Base-by-base conservation (phyloP, 2,329 filamentous ascomycete species). In the Samsoniella hepiali region DNA sequence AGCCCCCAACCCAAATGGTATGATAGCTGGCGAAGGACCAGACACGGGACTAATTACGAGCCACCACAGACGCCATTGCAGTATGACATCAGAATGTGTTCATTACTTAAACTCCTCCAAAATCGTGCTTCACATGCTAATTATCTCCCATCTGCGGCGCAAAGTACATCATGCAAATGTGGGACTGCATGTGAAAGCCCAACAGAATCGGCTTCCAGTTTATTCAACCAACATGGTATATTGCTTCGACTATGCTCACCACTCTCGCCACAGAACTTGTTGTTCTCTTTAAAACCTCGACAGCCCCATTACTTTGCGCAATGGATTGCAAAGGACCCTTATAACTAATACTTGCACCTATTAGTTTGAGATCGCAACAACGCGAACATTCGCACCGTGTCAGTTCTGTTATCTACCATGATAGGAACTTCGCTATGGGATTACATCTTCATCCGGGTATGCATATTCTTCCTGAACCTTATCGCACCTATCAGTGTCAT, bases 401-500 rank as follows among this genome's bases (percentile, higher is more conserved):
- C 31, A 51, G 11, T 32, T 13, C 36, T 38, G 32, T 42, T 38
- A 32, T 51, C n/a, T 57, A 56, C 44, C 57, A 63, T 65, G 58
- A 56, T 65, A 65, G 63, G 62, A 34, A 55, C 61, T 40, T 69
- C 67, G 9, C 6, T 64, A 11, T 69, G 66, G 68, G 65, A 72
- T 50, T 73, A 69, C 45, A 47, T 71, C 27, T 72, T 72, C 36
- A 84, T 86, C 61, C 78, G 79, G 38, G 66, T 72, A 57, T 80
- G 76, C 65, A 83, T 85, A 66, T 66, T 79, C 47, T 71, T 75
- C 44, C 69, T 86, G 51, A 82, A 81, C 65, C 75, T 77, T 45
- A 73, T 85, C 56, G 79, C 80, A 15, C 82, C 82, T 11, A 68
- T 83, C 32, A 79, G 79, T 69, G 71, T 83, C 42, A 69, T 80